Base-by-base conservation (phyloP, 2,329 filamentous ascomycete genomes). In the Hymenoscyphus albidus region DNA sequence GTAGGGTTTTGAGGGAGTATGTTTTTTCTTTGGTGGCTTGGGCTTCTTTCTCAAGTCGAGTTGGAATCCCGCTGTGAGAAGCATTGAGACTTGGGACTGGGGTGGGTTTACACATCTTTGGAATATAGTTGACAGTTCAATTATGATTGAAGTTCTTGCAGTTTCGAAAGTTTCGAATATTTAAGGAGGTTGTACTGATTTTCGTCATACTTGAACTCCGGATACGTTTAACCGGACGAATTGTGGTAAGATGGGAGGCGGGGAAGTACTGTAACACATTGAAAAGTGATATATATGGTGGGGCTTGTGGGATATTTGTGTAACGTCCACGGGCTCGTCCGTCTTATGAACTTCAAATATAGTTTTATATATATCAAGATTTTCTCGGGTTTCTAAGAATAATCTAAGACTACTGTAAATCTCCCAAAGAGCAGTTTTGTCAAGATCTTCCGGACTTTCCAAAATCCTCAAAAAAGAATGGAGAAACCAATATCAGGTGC, bases 61-160 rank as follows among this genome's bases (percentile, higher is more conserved):
- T 58, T 40, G 72, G 70, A 39, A 71, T 67, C 31, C 72, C 72
- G 44, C 67, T 71, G 58, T 74, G 70, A 5, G 5, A 61, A 22
- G 62, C 62, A 13, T 62, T 38, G 3, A 66, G 56, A 6, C 32
- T 65, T 57, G 65, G 67, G 31, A 63, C 64, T 32, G 62, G 44
- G 13, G 48, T 48, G 16, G 54, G 27, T 12, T 22, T 57, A 2
- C 39, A 40, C 55, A 66, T 62, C 38, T 40, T 39, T 27, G 7
- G 10, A 2, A 44, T 22, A 44, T 44, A 1, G 13, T 16, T 44
- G 16, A 3, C 16, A 13, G 14, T 44, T 44, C n/a, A n/a, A 27
- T 42, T 42, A 3, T 16, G 16, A 42, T 4, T 42, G 10, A 1
- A 42, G 40, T 42, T 42, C 13, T 42, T 10, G 40, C 4, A 5